Evolutionary conservation across 2,329 filamentous ascomycete genomes (phyloP).

Genomic region (Penicillium sp.): DNA sequence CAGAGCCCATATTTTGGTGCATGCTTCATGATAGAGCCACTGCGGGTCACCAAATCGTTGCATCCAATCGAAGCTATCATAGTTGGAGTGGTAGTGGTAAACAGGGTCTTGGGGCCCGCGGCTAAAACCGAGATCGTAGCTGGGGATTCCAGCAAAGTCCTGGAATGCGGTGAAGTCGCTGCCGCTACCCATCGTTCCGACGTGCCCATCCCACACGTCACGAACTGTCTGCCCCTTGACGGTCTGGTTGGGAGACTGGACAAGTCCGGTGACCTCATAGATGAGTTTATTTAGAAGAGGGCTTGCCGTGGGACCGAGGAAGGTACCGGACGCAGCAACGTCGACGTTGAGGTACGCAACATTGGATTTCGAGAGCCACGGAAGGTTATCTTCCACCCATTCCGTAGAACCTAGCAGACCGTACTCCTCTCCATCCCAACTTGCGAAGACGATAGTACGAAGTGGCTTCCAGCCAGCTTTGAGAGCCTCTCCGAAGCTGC

Average conservation of each 20-base stretch:
- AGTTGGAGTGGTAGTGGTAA: slow-evolving; percentile 84
- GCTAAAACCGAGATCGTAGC: slow-evolving; percentile 67
- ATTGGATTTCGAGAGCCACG: slow-evolving; percentile 74
- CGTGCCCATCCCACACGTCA: slow-evolving; percentile 68
- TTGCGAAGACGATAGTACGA: slow-evolving; percentile 90
- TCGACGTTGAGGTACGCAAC: slow-evolving; percentile 89
- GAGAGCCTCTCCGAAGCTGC: slow-evolving; percentile 73
- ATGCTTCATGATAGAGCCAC: slow-evolving; percentile 65
- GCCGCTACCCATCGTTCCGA: slow-evolving; percentile 71
- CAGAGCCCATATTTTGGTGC: slow-evolving; percentile 69
- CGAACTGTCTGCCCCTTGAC: slow-evolving; percentile 69
- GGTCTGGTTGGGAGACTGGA: slow-evolving; percentile 77
- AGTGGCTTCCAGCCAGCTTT: slow-evolving; percentile 80
- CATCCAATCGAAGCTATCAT: slow-evolving; percentile 87
- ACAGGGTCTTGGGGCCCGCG: slow-evolving; percentile 50
- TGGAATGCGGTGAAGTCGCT: slow-evolving; percentile 78
- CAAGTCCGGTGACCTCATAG: slow-evolving; percentile 65
- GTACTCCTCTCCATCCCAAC: slow-evolving; percentile 85
- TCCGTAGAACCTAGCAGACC: slow-evolving; percentile 85
- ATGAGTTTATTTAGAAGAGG: slow-evolving; percentile 78
- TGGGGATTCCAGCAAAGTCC: slow-evolving; percentile 71
- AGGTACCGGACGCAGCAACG: slow-evolving; percentile 68
- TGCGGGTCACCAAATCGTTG: slow-evolving; percentile 71
- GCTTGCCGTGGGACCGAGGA: slow-evolving; percentile 70
- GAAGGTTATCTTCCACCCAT: slow-evolving; percentile 88